Evolutionary conservation across 495 filamentous ascomycete genomes (phyloP), one percentile per base, ranked within the genome.

Genomic region (Mytilinidion resinicola): DNA sequence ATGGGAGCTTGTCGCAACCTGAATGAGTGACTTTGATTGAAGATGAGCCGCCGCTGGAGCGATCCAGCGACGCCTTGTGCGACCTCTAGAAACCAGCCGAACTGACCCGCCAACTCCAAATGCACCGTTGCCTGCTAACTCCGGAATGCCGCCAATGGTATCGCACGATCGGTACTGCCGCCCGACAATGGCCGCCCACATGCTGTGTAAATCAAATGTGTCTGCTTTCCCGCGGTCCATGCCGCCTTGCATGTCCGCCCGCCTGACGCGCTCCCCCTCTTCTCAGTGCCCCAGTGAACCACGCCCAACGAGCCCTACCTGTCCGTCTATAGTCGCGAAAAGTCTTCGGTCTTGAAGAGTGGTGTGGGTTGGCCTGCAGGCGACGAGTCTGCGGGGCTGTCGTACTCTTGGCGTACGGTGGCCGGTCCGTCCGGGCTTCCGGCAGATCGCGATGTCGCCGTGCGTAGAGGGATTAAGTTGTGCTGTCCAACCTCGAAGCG

Each of bases 401-500:
- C 4, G 46, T n/a, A 14, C 33, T 19, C 8, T 20, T 20, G 46
- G 9, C 46, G 46, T 11, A 9, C 17, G 61, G 61, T n/a, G 58
- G 50, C 11, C 57, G 57, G 30, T 54, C 39, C 57, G 51, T 57
- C 25, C 10, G 19, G 20, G 34, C 20, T 48, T 11, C 39, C 48
- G 9, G 53, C 25, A 30, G 25, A 6, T 30, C 25, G 25, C 25
- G 25, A 30, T 30, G 25, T 36, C 11, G 8, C 50, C 14, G 42
- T 53, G 36, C 53, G 52, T 57, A 61, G 51, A 15, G 62, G 47
- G 34, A 36, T 48, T 15, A 57, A 11, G 46, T 5, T 35, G 8
- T 52, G 56, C 38, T 62, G 55, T 25, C 59, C 65, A 51, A 78
- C 51, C 41, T 90, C 85, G 67, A 85, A 83, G 36, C 87, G 78